These are phyloP conservation scores for Penicillium sp. DNA, from an alignment of 2,329 filamentous ascomycete species.

Conservation along the genomic window DNA sequence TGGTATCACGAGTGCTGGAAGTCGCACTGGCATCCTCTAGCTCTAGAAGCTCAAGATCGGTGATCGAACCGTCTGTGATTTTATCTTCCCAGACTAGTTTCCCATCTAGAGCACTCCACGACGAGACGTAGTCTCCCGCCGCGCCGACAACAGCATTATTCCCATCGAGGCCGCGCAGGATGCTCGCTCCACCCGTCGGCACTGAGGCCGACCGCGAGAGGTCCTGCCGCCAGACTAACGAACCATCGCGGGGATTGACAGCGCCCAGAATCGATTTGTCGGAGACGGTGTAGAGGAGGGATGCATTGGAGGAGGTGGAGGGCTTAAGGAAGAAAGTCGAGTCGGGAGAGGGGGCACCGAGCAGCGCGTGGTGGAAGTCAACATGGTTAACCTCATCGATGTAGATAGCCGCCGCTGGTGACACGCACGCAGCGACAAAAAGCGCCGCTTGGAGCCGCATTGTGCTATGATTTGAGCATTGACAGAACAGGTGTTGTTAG, in stretches of 20 bases:
- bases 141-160: constrained; percentile 74
- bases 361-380: constrained; percentile 86
- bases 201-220: constrained; percentile 48
- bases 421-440: constrained; percentile 45
- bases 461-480: constrained; percentile 33
- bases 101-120: constrained; percentile 81
- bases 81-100: constrained; percentile 68
- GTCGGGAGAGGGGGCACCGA: constrained; percentile 74
- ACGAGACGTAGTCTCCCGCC: constrained; percentile 63
- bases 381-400: constrained; percentile 84
- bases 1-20: constrained; percentile 55
- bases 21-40: constrained; percentile 54
- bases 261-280: constrained; percentile 80
- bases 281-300: constrained; percentile 84
- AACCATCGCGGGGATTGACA: constrained; percentile 80
- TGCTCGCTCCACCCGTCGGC: constrained; percentile 23
- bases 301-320: constrained; percentile 73
- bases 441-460: constrained; percentile 43
- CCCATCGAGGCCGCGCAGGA: constrained; percentile 69
- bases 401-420: constrained; percentile 65
- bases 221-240: constrained; percentile 79
- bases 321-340: constrained; percentile 95
- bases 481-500: constrained; percentile 18
- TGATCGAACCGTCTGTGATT: constrained; percentile 47
- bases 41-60: constrained; percentile 67